Evolutionary conservation across 2,329 filamentous ascomycete species (phyloP), one percentile per base, ranked within the genome.

Genomic region (Fusarium coffeatum): DNA sequence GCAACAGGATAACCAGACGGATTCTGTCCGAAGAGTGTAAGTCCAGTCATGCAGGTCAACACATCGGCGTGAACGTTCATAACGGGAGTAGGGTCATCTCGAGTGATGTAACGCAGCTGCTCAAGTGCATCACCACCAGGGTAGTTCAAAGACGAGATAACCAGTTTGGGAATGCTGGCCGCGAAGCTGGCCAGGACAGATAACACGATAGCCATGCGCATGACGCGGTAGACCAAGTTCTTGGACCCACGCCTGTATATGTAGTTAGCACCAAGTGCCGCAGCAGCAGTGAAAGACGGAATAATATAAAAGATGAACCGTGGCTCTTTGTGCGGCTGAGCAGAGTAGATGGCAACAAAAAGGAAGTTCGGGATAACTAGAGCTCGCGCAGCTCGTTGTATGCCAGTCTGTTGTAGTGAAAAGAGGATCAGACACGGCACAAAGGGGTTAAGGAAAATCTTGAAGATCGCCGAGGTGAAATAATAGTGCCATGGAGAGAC

Each of bases 311-410:
- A 89, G 72, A 99, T 90, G 83, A 99, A 99, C 20, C 96, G 92
- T 78, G 94, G 92, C 82, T 99, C 96, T 78, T 99, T 99, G 83
- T 99, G 96, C 1, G 95, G 94, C 66, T 97, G 92, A 53, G 93
- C 74, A 68, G 93, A 97, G 83, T 97, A 98, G 45, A 97, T 79
- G 7, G 86, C 86, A 22, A 97, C 85, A 78, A 94, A 99, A 30
- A 87, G 79, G 3, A 97, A 71, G 12, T 88, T 86, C 0, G 96
- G 94, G 4, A 90, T 73, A 6, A 92, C 83, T 1, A 93, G 74
- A 9, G 83, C 81, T 18, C 80, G 76, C 0, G 84, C 83, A 8
- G 80, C 78, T 6, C 77, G 78, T 11, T 80, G 77, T 1, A 83
- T 85, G 4, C 82, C 83, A 0, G 84, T 82, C 9, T 84, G 82